Base-by-base conservation (phyloP, 371 early-diverging fungal species). In the Mortierella sp. region DNA sequence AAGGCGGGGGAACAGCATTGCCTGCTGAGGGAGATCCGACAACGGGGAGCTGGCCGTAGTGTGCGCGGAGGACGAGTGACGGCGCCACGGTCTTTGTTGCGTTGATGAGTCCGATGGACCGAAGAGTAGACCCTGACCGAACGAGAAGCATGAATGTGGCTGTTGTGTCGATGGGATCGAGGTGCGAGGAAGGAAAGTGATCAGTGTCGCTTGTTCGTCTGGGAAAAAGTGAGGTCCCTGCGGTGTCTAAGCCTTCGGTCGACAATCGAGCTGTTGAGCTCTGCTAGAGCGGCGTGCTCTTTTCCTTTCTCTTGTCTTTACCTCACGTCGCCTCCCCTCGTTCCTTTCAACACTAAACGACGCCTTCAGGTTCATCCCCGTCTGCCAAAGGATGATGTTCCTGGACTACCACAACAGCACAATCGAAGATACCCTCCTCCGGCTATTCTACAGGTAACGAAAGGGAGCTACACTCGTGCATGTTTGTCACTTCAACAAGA, bases 21-120 rank as follows among this genome's bases (percentile, higher is more conserved):
- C 73, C 21, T 4, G 75, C 75, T 1, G 71, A 43, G 75, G 76
- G 82, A 55, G 83, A 34, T 11, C 69, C 74, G 31, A 84, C 85
- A 26, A 84, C 75, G 16, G 85, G 85, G 40, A 84, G 71, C 31
- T 81, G 85, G 16, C 85, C 78, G 37, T 84, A 84, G 26, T 77
- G 81, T 24, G 80, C 78, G 34, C 78, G 81, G 67, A 73, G 21
- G 54, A 78, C 1, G 40, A 61, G 2, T 0, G 55, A 78, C 14
- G 70, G 51, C 5, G 79, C 57, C 1, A 61, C 43, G 21, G 50
- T 26, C 40, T 48, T 19, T 40, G 74, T 11, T 0, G 59, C 24
- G 28, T 61, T 69, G 61, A 74, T 46, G 69, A 78, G 70, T 13
- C 76, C 79, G 37, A 76, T 37, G 40, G 64, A 50, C 28, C 78